These are phyloP conservation scores for Phytophthora rubi DNA, from an alignment of 352 stramenopile species.

Conservation along the genomic window DNA sequence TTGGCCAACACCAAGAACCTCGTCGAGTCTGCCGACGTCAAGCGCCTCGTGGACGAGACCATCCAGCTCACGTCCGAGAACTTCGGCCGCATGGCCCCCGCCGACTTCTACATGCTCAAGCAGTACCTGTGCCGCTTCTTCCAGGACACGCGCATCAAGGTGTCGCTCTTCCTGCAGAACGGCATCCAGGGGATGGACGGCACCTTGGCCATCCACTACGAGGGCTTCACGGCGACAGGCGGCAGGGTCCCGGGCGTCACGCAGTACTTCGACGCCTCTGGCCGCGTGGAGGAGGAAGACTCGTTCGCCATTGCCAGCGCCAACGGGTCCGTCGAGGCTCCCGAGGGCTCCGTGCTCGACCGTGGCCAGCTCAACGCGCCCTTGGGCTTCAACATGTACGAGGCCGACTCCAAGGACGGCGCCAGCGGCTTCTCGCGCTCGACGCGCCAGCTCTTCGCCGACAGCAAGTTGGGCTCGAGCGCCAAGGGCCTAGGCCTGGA, in stretches of 20 bases:
- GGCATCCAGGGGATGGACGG: slow-evolving; percentile 87
- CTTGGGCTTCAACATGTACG: slow-evolving; percentile 87
- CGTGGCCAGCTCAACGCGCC: slow-evolving; percentile 64
- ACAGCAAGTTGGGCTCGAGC: slow-evolving; percentile 54
- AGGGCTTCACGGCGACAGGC: slow-evolving; percentile 75
- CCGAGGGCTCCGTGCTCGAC: slow-evolving; percentile 60
- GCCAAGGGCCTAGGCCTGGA: slow-evolving; percentile 31
- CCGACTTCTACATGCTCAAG: slow-evolving; percentile 84
- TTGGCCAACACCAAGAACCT: slow-evolving; percentile 78
- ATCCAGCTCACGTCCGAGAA: slow-evolving; percentile 77
- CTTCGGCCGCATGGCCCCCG: slow-evolving; percentile 70
- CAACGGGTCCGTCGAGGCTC: slow-evolving; percentile 55
- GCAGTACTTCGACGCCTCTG: slow-evolving; percentile 73
- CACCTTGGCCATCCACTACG: slow-evolving; percentile 77
- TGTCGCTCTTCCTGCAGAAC: slow-evolving; percentile 92
- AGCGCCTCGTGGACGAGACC: slow-evolving; percentile 76
- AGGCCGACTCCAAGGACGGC: slow-evolving; percentile 68
- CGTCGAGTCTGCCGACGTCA: slow-evolving; percentile 69
- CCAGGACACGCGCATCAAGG: slow-evolving; percentile 91
- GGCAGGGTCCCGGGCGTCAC: slow-evolving; percentile 72
- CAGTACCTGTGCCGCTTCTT: slow-evolving; percentile 91
- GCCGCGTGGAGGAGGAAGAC: slow-evolving; percentile 67
- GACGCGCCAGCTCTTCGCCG: slow-evolving; percentile 63
- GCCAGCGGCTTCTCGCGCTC: slow-evolving; percentile 41
- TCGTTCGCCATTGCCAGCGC: slow-evolving; percentile 67